Conservation (phyloP, 495 filamentous ascomycete genomes). For the Neurospora tetrasperma region DNA sequence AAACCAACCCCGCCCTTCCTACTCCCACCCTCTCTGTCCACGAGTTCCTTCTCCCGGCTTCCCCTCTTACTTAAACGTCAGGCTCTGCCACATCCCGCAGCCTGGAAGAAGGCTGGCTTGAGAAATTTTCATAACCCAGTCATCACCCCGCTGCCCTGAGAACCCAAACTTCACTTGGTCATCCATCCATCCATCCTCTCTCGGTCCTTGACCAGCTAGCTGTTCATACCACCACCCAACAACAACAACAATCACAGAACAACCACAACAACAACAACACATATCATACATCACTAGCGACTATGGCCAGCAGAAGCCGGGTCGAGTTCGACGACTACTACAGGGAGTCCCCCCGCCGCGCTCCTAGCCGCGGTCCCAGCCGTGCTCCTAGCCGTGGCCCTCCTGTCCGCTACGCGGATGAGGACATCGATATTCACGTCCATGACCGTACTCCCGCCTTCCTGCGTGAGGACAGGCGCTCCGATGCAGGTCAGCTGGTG, state of each 20-base stretch:
- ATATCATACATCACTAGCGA: constrained; percentile 4
- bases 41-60: background rate
- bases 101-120: background rate
- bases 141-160: background rate
- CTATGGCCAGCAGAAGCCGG: constrained; percentile 22
- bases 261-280: background rate
- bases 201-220: background rate
- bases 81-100: background rate
- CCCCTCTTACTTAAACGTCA: background rate
- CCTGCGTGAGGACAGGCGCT: constrained; percentile 26
- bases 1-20: constrained; percentile 2
- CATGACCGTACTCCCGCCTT: constrained; percentile 34
- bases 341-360: constrained; percentile 21
- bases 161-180: background rate
- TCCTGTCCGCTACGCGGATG: constrained; percentile 27
- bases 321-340: constrained; percentile 35
- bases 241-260: background rate
- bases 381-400: constrained; percentile 17
- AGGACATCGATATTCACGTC: constrained; percentile 25
- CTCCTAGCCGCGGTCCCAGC: constrained; percentile 14
- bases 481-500: constrained; percentile 31
- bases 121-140: background rate
- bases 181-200: background rate
- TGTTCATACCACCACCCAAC: constrained; percentile 4
- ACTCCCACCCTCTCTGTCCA: constrained; percentile 1